Base-by-base conservation (phyloP, 2,329 filamentous ascomycete genomes). In the Cercospora beticola region DNA sequence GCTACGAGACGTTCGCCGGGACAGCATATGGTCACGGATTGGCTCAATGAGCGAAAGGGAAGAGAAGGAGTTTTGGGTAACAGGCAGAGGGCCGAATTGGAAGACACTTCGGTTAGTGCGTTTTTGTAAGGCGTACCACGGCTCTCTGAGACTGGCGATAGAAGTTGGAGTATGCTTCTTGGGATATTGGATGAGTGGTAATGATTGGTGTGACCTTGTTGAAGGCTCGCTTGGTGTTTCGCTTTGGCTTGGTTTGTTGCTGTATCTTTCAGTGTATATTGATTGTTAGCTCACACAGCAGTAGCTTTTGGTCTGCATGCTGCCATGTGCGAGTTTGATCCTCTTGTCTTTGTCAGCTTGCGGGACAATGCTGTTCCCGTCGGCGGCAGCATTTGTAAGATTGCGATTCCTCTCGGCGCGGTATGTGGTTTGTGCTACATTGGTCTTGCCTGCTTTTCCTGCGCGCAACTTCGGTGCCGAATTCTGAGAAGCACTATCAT, bases 11-110 rank as follows among this genome's bases (percentile, higher is more conserved):
- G 68, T 7, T 74, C 71, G 23, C 75, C 74, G 3, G 74, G 73
- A 6, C 75, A 77, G 69, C 74, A 71, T 60, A 67, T 76, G 71
- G 75, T 74, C 58, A 75, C 73, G 9, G 68, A 72, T 56, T 76
- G 74, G 76, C 66, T 78, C 67, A 71, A 74, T 57, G 74, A 71
- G 67, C 71, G 72, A 64, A 72, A 70, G 59, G 68, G 68, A 7
- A 71, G 68, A 59, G 72, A 72, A 64, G 66, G 62, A 16, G 57
- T 14, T 33, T 64, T 30, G 36, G 23, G 62, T 31, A 52, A 52
- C 18, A 14, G 46, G 10, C 46, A 21, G 21, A 52, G 62, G 7
- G 62, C 62, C 14, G 62, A 64, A 52, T 40, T 64, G 49, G 62
- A 64, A 23, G 62, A 64, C 23, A 64, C 62, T 57, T 64, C 62